Evolutionary conservation across 768 basidiomycete species (phyloP).

Genomic region (Cubamyces lactineus): DNA sequence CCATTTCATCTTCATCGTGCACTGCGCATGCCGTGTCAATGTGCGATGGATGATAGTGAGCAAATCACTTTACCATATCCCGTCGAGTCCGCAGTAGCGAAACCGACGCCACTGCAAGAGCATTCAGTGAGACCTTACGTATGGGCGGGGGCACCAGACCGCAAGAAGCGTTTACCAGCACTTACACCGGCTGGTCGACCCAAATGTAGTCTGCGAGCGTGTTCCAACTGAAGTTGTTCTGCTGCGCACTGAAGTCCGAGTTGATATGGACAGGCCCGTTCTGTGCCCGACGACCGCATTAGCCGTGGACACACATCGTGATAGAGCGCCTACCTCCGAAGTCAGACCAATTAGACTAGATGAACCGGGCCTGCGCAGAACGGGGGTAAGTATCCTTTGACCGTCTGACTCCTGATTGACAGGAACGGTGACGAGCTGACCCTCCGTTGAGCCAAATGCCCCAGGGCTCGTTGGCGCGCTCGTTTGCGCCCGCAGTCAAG

Average conservation of each 20-base stretch:
- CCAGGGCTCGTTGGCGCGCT: conserved; percentile 36
- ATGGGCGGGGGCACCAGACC: no score
- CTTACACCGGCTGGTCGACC: conserved; percentile 73
- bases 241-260: conserved; percentile 43
- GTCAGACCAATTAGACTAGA: conserved; percentile 68
- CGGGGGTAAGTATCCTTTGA: not conserved
- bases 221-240: conserved; percentile 62
- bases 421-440: conserved; percentile 8
- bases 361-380: conserved; percentile 56
- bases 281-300: conserved; percentile 35
- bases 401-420: not conserved
- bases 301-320: not conserved
- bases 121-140: not conserved
- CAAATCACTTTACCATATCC: conserved; percentile 48
- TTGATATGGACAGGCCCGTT: conserved; percentile 70
- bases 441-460: conserved; percentile 44
- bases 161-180: no score
- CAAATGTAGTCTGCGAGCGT: conserved; percentile 67
- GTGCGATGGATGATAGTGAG: not conserved
- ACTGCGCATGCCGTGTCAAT: conserved; percentile 14
- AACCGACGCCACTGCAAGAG: conserved; percentile 56
- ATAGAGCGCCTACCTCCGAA: conserved; percentile 46
- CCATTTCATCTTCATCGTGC: conserved; percentile 64
- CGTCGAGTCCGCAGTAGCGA: conserved; percentile 59
- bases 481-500: conserved; percentile 33